Base-by-base conservation (phyloP, 2,329 filamentous ascomycete species). In the Sporothrix luriei region DNA sequence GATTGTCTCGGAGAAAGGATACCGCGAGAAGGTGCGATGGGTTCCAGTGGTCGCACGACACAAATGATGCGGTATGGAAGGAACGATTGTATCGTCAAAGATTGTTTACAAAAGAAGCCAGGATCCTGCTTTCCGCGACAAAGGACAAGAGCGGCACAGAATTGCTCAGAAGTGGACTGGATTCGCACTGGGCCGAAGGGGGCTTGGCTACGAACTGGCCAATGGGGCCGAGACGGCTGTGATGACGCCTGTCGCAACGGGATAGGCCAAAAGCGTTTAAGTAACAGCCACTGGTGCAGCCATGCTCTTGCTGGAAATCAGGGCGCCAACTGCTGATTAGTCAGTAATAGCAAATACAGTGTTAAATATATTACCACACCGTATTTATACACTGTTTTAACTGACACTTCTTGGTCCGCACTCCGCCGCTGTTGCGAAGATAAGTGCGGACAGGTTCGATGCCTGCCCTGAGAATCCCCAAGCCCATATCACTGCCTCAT, bases 381-480 rank as follows among this genome's bases (percentile, higher is more conserved):
- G 16, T 19, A 49, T 9, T 48, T 10, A 9, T 10, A n/a, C 19
- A 49, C 54, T 21, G 54, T 59, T 2, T 24, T 24, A 14, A n/a
- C n/a, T n/a, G 7, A 26, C n/a, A 6, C 40, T 0, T 21, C 59
- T n/a, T 43, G n/a, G n/a, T 49, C 40, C 14, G 9, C 61, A 64
- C 43, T 29, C 14, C 43, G 16, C 7, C 43, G 19, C 16, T 40
- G 10, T 65, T 29, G 19, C 59, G 10, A 51, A 65, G 66, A 68
- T 68, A 68, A 68, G 62, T 65, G 62, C 62, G 52, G 66, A 21
- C 54, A 51, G 66, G 66, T 29, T 68, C 46, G 43, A 21, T 51
- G 40, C 40, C 11, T 40, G 33, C 33, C 6, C 61, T 6, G 38
- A 46, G 16, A 38, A 26, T 16, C 0, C 33, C 51, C 26, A 14